phyloP scores from a whole-genome alignment of 2,329 filamentous ascomycete genomes.

The Colletotrichum godetiae region DNA sequence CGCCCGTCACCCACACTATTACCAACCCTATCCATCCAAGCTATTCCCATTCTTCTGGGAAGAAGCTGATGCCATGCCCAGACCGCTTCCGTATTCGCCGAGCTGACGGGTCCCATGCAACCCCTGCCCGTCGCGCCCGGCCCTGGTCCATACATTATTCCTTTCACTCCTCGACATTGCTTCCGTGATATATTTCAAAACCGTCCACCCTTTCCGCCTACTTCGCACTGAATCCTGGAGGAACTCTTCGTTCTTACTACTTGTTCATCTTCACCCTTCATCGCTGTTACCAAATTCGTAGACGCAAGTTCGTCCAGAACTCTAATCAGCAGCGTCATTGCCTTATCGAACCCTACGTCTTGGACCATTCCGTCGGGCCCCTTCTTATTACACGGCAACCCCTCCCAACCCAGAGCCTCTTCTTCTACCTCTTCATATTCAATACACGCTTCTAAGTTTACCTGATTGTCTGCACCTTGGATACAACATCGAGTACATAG shows the following conservation, averaged over 20 bases:
- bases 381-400: slow-evolving; percentile 15
- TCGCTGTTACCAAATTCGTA: neutral
- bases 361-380: neutral
- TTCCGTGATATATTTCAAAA: slow-evolving; percentile 36
- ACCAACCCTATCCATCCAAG: slow-evolving; percentile 34
- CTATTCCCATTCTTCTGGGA: slow-evolving; percentile 33
- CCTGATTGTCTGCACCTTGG: neutral
- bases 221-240: slow-evolving; percentile 12
- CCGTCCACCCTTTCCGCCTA: slow-evolving; percentile 22
- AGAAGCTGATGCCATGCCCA: slow-evolving; percentile 34
- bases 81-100: slow-evolving; percentile 36
- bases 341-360: slow-evolving; percentile 12
- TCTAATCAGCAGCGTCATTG: slow-evolving; percentile 18
- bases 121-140: slow-evolving; percentile 25
- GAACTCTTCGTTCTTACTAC: slow-evolving; percentile 7
- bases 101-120: slow-evolving; percentile 34
- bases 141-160: slow-evolving; percentile 33
- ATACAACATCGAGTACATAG: neutral
- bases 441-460: neutral
- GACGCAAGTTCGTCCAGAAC: slow-evolving; percentile 30
- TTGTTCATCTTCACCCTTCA: slow-evolving; percentile 5
- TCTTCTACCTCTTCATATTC: neutral
- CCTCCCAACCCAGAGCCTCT: neutral
- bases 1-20: slow-evolving; percentile 31
- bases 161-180: slow-evolving; percentile 19